These are phyloP conservation scores for Cunninghamia lanceolata DNA, from an alignment of 75 land plant genomes.

Conservation along the genomic window DNA sequence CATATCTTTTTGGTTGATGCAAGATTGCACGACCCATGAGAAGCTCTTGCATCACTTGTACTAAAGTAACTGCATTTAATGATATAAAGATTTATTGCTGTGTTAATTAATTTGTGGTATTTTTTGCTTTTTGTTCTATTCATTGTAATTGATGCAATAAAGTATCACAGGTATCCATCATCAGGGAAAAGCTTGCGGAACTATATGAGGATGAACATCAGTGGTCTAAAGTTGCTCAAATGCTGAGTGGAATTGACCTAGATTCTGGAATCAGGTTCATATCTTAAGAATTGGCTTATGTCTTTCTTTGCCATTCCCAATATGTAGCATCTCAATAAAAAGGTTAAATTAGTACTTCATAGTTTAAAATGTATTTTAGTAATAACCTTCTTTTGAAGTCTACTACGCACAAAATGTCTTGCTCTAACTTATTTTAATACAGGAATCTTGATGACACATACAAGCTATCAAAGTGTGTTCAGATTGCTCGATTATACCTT, in stretches of 20 bases:
- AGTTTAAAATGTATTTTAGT: background rate
- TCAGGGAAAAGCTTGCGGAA: conserved; percentile 93
- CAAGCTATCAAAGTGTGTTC: conserved; percentile 92
- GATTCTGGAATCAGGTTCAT: conserved; percentile 90
- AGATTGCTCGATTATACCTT: conserved; percentile 91
- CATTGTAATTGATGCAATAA: background rate
- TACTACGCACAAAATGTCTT: background rate
- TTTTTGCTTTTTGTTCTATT: background rate
- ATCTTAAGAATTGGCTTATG: conserved; percentile 3
- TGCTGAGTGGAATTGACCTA: conserved; percentile 99
- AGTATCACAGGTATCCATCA: conserved; percentile 70
- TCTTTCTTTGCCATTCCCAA: background rate
- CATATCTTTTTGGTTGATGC: no score
- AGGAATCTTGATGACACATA: conserved; percentile 87
- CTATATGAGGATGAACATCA: conserved; percentile 88
- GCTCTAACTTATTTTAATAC: conserved; percentile 4
- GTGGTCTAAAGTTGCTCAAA: conserved; percentile 98
- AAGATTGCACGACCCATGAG: no score
- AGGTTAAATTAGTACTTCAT: conserved; percentile 3
- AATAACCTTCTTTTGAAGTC: background rate
- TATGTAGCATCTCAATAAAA: background rate
- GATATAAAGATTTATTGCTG: background rate
- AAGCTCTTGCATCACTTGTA: no score
- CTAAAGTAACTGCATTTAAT: background rate
- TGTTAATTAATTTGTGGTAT: background rate